Evolutionary conservation across 805 yeast species (phyloP), one percentile per base, ranked within the genome.

Genomic region (Metschnikowia colocasiae): DNA sequence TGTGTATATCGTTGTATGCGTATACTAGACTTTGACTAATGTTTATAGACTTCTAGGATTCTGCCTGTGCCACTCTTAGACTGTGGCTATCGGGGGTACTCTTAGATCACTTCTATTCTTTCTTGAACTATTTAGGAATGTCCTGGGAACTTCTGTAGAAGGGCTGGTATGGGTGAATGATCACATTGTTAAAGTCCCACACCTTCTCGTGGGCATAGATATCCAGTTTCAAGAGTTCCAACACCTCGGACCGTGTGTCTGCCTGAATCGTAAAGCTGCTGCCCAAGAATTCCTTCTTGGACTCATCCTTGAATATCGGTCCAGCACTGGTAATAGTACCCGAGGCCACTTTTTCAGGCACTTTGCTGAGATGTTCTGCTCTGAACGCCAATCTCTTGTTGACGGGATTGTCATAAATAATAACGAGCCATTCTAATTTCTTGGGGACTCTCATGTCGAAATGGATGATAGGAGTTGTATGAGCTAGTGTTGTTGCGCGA

Each of bases 391-490:
- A 46, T 7, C 58, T 36, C 22, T 42, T 47, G 25, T 45, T 48
- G 22, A 48, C 41, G n/a, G 56, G 53, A 22, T 46, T 46, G 32
- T 54, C 58, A 43, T 53, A 54, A 3, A 53, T 47, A 7, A 54
- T 45, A 2, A 54, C 58, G 18, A 54, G 48, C 59, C 61, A 58
- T 40, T 58, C 62, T n/a, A 56, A 31, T 40, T 46, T 54, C 30
- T 36, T 39, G 9, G 51, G 48, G 13, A 40, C 25, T 27, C 36
- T 51, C 46, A 51, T 50, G 8, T 10, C 3, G n/a, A 13, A 27
- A 6, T 10, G 30, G 12, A 2, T 10, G 30, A 12, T 10, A 5
- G 12, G n/a, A 27, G 13, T 27, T 6, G 4, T 22, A 22, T 22
- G 6, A 22, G 23, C 6, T 22, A 18, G 35, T 32, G 7, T n/a